phyloP scores from a whole-genome alignment of 108 stramenopile species.

The Nitzschia inconspicua region DNA sequence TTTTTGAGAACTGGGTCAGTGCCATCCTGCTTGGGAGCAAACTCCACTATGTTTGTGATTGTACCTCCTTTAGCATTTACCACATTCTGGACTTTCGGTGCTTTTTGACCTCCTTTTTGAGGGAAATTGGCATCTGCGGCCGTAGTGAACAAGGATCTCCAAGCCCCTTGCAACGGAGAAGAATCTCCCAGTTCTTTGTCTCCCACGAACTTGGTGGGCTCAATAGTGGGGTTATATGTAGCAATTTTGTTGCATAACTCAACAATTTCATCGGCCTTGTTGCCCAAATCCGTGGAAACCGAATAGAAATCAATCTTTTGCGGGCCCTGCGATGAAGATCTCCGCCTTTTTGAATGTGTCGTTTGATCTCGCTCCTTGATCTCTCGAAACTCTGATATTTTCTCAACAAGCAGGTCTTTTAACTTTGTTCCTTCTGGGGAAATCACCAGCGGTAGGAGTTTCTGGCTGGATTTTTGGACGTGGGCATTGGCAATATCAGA shows the following conservation, averaged over 20 bases:
- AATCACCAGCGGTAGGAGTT: no score
- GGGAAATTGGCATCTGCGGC: constrained; percentile 55
- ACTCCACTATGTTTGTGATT: constrained; percentile 40
- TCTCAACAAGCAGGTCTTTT: no score
- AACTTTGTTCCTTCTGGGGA: no score
- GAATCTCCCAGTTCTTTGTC: constrained; percentile 15
- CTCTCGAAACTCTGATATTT: no score
- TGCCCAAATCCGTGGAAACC: constrained; percentile 44
- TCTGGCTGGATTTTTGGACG: no score
- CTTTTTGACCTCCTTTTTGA: constrained; percentile 38
- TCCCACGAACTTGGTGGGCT: constrained; percentile 24
- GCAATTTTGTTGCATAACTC: constrained; percentile 11
- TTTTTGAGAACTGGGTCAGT: constrained; percentile 9
- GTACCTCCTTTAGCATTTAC: constrained; percentile 27
- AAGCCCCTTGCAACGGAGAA: constrained; percentile 45
- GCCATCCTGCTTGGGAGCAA: constrained; percentile 11
- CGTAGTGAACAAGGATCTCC: constrained; percentile 59
- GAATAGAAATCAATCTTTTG: constrained; percentile 55
- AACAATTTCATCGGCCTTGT: constrained; percentile 42
- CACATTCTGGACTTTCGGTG: constrained; percentile 38
- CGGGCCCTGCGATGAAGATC: constrained; percentile 46
- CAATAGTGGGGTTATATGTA: constrained; percentile 22
- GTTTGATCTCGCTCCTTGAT: no score
- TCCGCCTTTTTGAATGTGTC: no score
- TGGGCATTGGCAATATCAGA: no score